Conservation (phyloP, 2,329 filamentous ascomycete genomes). For the Aspergillus fijiensis region DNA sequence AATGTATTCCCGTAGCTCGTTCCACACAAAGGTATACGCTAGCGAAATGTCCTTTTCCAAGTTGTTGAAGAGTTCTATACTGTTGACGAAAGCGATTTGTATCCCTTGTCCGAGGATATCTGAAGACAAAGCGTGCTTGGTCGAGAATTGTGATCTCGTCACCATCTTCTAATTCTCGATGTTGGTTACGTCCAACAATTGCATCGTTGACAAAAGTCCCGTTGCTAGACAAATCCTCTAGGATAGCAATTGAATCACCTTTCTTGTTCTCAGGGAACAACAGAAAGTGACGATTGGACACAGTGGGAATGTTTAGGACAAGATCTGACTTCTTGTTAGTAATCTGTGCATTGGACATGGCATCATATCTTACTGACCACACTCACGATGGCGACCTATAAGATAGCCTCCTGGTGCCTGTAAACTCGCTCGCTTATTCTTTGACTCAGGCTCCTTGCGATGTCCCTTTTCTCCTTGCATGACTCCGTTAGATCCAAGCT, state of each 20-base stretch:
- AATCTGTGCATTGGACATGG: neutral
- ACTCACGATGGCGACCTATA: conserved; percentile 90
- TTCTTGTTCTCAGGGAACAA: conserved; percentile 57
- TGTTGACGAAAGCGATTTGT: conserved; percentile 81
- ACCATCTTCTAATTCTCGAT: conserved; percentile 80
- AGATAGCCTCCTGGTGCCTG: conserved; percentile 79
- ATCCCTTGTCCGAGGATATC: conserved; percentile 74
- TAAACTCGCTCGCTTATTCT: conserved; percentile 56
- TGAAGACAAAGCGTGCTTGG: conserved; percentile 84
- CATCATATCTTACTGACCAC: conserved; percentile 61
- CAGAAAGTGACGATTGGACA: conserved; percentile 74
- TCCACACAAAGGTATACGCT: conserved; percentile 91
- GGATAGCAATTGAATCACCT: conserved; percentile 64
- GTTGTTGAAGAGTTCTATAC: conserved; percentile 77
- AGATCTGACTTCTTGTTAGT: conserved; percentile 56
- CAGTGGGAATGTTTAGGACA: conserved; percentile 70
- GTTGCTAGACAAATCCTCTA: conserved; percentile 94
- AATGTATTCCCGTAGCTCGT: conserved; percentile 75
- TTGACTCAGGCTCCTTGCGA: conserved; percentile 41
- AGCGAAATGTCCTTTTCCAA: conserved; percentile 94
- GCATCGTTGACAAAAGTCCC: conserved; percentile 95
- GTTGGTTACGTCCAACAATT: conserved; percentile 86
- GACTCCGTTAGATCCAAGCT: conserved; percentile 36
- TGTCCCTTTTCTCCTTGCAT: conserved; percentile 52
- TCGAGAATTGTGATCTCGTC: conserved; percentile 88